Evolutionary conservation across 148 eudicot genomes (phyloP).

Genomic region (Pouteria glomerata): DNA sequence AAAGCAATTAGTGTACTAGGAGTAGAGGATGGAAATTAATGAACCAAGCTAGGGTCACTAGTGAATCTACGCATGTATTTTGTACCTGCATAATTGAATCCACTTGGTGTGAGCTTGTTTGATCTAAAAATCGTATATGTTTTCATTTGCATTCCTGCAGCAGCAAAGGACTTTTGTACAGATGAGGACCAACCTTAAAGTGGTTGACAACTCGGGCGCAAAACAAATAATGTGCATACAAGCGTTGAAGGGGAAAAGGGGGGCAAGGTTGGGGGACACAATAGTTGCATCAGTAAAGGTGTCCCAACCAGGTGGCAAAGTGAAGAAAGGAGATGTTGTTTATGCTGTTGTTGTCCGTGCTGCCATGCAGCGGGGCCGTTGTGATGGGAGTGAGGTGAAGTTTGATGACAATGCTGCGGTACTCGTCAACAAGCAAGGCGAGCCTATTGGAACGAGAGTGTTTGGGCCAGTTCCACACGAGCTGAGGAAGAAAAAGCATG

Average conservation of each 20-base stretch:
- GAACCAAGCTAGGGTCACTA: too few species aligned
- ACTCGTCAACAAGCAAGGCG: slow-evolving; percentile 74
- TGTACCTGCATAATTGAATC: background rate
- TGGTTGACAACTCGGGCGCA: slow-evolving; percentile 94
- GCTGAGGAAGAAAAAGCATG: slow-evolving; percentile 75
- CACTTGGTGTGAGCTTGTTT: background rate
- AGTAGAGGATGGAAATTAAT: too few species aligned
- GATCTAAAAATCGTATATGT: too few species aligned
- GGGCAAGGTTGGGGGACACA: slow-evolving; percentile 78
- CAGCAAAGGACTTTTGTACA: slow-evolving; percentile 80
- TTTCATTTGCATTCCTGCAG: slow-evolving; percentile 26
- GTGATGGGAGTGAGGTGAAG: slow-evolving; percentile 87
- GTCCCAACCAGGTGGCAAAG: slow-evolving; percentile 78
- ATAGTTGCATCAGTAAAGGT: slow-evolving; percentile 81
- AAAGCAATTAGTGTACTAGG: too few species aligned
- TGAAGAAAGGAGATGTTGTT: slow-evolving; percentile 82
- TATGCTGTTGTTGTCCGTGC: slow-evolving; percentile 85
- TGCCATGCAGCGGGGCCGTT: slow-evolving; percentile 70
- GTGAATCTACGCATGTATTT: too few species aligned
- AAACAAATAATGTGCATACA: slow-evolving; percentile 83
- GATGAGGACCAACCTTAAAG: slow-evolving; percentile 82
- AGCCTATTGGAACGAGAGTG: slow-evolving; percentile 86
- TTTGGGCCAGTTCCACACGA: slow-evolving; percentile 88
- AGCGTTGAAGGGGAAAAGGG: slow-evolving; percentile 66
- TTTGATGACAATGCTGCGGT: slow-evolving; percentile 90